These are phyloP conservation scores for Pyrenopolyporus hunteri DNA, from an alignment of 495 filamentous ascomycete genomes.

Conservation along the genomic window DNA sequence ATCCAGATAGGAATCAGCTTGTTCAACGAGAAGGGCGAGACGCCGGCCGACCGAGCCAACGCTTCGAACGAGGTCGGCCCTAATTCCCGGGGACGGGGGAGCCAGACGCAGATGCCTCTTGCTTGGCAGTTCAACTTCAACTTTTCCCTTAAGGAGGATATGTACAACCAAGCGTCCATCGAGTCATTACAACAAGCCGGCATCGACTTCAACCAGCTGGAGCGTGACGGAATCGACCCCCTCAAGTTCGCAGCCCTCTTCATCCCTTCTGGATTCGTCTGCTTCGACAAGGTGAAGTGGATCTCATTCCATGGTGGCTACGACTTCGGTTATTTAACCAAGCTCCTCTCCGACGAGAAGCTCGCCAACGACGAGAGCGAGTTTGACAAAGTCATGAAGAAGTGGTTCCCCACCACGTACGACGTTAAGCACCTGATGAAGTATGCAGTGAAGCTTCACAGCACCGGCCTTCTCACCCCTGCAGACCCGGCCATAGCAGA, in stretches of 20 bases:
- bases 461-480: constrained; percentile 68
- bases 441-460: constrained; percentile 63
- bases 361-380: constrained; percentile 86
- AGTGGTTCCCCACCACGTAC: constrained; percentile 90
- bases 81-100: constrained; percentile 50
- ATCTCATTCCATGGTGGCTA: constrained; percentile 99
- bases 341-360: constrained; percentile 79
- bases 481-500: constrained; percentile 66
- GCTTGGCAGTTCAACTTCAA: constrained; percentile 99
- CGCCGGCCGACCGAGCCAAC: constrained; percentile 68
- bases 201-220: constrained; percentile 82
- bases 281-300: constrained; percentile 88
- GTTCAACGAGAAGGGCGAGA: constrained; percentile 85
- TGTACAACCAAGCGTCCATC: constrained; percentile 94
- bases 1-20: constrained; percentile 95
- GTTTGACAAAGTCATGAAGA: constrained; percentile 81
- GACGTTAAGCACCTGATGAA: constrained; percentile 99
- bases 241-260: constrained; percentile 85
- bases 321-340: constrained; percentile 96
- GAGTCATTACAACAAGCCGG: constrained; percentile 84
- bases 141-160: constrained; percentile 90
- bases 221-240: constrained; percentile 89
- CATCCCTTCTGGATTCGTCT: constrained; percentile 89
- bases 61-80: constrained; percentile 56
- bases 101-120: constrained; percentile 72